phyloP scores from a whole-genome alignment of 805 yeast genomes.

The Yarrowia sp. region DNA sequence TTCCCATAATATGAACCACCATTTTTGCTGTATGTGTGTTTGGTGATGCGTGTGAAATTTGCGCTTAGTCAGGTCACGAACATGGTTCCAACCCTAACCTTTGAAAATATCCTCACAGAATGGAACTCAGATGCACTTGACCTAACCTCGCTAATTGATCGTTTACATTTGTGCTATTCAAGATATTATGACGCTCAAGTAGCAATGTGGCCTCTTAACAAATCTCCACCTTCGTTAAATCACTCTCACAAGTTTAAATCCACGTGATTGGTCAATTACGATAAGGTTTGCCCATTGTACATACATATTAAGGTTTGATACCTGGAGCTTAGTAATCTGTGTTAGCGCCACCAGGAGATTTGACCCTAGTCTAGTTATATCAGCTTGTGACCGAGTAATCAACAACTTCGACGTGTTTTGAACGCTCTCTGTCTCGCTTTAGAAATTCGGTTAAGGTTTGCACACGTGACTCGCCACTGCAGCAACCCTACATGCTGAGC shows the following conservation, averaged over 20 bases:
- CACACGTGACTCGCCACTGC: conserved; percentile 22
- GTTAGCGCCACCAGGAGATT: background rate
- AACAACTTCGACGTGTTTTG: background rate
- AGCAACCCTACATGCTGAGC: background rate
- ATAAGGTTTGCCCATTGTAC: background rate
- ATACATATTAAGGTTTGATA: background rate
- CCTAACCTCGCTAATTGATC: too few relatives aligned
- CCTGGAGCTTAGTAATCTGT: background rate
- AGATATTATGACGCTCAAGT: too few relatives aligned
- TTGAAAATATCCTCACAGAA: too few relatives aligned
- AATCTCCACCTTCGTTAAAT: too few relatives aligned
- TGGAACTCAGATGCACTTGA: too few relatives aligned
- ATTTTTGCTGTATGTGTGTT: conserved; percentile 4
- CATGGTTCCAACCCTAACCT: background rate
- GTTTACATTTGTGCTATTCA: too few relatives aligned
- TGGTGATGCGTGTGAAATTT: conserved; percentile 25
- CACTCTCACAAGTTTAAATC: background rate
- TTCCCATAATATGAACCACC: conserved; percentile 27
- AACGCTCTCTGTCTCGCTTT: background rate
- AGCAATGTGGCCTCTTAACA: too few relatives aligned
- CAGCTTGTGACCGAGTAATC: background rate
- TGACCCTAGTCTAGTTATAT: background rate
- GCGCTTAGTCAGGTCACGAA: background rate
- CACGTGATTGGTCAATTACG: background rate
- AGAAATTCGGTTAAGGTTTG: background rate